Evolutionary conservation across 345 rosid genomes (phyloP).

Genomic region (Eutrema yunnanense): DNA sequence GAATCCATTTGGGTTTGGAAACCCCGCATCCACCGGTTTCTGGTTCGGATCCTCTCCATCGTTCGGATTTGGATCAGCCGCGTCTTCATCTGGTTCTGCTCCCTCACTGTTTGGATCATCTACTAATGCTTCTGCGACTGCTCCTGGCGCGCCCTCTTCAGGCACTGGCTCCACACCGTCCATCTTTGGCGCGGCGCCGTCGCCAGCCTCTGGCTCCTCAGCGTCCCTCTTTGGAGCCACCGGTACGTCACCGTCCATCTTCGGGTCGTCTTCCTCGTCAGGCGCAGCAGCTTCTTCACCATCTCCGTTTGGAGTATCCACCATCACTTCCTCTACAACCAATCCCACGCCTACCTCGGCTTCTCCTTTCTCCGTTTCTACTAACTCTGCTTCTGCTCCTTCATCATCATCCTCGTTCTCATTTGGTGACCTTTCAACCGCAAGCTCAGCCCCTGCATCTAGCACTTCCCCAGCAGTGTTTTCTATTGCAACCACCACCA

Average conservation of each 20-base stretch:
- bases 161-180: no score
- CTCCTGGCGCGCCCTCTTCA: slow-evolving; percentile 18
- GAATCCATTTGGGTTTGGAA: slow-evolving; percentile 32
- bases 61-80: slow-evolving; percentile 18
- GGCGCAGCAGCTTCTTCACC: slow-evolving; percentile 24
- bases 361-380: slow-evolving; percentile 37
- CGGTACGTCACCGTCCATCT: slow-evolving; percentile 14
- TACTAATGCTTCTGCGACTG: slow-evolving; percentile 14
- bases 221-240: slow-evolving; percentile 9
- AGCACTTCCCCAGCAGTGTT: slow-evolving; percentile 33
- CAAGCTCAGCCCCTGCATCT: slow-evolving; percentile 34
- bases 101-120: slow-evolving; percentile 19
- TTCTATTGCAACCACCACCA: slow-evolving; percentile 54
- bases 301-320: slow-evolving; percentile 34
- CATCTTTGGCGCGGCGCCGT: slow-evolving; percentile 4
- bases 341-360: slow-evolving; percentile 26
- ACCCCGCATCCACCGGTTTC: slow-evolving; percentile 7
- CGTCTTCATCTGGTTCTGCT: slow-evolving; percentile 25
- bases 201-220: slow-evolving; percentile 18
- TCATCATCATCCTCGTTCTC: slow-evolving; percentile 40
- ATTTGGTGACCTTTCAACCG: slow-evolving; percentile 36
- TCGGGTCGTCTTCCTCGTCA: slow-evolving; percentile 24
- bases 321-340: slow-evolving; percentile 24
- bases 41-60: slow-evolving; percentile 26
- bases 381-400: slow-evolving; percentile 29